Evolutionary conservation across 1,284 basidiomycete genomes (phyloP), one percentile per base, ranked within the genome.

Genomic region (Thelephora terrestris): DNA sequence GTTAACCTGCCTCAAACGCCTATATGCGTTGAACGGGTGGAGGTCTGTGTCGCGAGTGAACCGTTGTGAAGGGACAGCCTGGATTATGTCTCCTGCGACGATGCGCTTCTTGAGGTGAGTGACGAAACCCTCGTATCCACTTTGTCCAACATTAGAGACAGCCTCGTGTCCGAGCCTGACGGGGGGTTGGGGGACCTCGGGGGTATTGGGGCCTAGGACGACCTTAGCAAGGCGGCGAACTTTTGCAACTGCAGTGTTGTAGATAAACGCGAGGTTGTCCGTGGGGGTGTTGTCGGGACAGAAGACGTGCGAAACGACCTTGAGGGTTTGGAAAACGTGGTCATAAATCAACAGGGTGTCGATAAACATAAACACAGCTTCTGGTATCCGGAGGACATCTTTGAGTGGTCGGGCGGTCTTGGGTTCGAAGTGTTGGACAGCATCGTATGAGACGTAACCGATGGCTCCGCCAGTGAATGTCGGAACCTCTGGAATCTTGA

Each of bases 391-490:
- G 21, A 95, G 71, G 12, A 83, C 70, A 55, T 96, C 91, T 50
- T 77, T 75, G 45, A 88, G 74, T 20, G 81, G 71, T 39, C 79
- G 74, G 25, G 77, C 75, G 4, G 93, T 95, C 67, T 90, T 92
- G 48, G 95, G 91, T 67, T 99, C 96, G 61, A 99, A 99, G 66
- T 99, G 85, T 55, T 89, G 87, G 49, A 99, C 83, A 63, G 91
- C 91, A 63, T 99, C 96, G 69, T 95, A 99, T 12, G 91, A 81
- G 56, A 99, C 91, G 69, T 97, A 99, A 40, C 96, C 96, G 59
- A 99, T 91, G 0, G 95, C 95, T 46, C 96, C 96, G 45, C 96
- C 96, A 24, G 95, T 97, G 64, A 99, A 98, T 0, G 93, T 95
- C 1, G 89, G 85, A 37, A 97, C 75, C 64, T 93, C 88, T 5